Evolutionary conservation across 2,329 filamentous ascomycete genomes (phyloP).

Genomic region (Pleurostoma richardsiae): DNA sequence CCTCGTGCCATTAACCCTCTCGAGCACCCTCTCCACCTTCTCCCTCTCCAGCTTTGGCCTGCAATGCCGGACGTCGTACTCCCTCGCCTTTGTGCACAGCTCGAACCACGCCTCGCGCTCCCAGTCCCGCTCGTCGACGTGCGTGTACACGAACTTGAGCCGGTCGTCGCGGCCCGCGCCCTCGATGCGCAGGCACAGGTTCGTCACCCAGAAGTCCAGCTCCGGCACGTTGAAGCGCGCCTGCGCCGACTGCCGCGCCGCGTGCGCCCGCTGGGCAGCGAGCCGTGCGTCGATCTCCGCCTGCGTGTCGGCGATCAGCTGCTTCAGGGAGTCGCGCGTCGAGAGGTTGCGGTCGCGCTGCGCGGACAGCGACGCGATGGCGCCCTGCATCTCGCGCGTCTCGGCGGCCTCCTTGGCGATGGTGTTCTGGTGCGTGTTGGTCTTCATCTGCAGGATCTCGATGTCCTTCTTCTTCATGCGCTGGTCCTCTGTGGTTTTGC

Average conservation of each 20-base stretch:
- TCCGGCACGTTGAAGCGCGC: constrained; percentile 87
- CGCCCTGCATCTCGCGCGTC: constrained; percentile 66
- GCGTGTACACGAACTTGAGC: constrained; percentile 84
- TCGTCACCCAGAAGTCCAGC: constrained; percentile 92
- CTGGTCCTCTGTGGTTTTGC: constrained; percentile 66
- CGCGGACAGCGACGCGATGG: constrained; percentile 51
- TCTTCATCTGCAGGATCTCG: constrained; percentile 72
- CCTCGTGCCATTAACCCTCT: constrained; percentile 75
- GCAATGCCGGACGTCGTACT: constrained; percentile 80
- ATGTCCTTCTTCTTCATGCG: constrained; percentile 85
- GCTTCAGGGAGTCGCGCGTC: constrained; percentile 50
- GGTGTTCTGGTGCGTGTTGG: constrained; percentile 64
- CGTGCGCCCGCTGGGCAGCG: constrained; percentile 68
- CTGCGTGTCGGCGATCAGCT: constrained; percentile 63
- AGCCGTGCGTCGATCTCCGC: constrained; percentile 63
- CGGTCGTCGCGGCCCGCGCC: constrained; percentile 79
- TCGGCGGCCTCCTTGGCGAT: constrained; percentile 74
- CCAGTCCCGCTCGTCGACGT: constrained; percentile 83
- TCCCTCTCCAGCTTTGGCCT: constrained; percentile 78
- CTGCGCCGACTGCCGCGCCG: constrained; percentile 74
- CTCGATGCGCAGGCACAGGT: constrained; percentile 83
- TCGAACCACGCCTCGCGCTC: constrained; percentile 92
- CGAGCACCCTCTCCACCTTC: constrained; percentile 70
- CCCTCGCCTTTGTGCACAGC: constrained; percentile 71
- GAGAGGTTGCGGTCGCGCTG: constrained; percentile 58